A percentile compares a stretch with the other conserved stretches of the same genome.
Evolutionary conservation across 2,329 filamentous ascomycete genomes (phyloP).

Genomic region (Ascochyta clinopodiicola): DNA sequence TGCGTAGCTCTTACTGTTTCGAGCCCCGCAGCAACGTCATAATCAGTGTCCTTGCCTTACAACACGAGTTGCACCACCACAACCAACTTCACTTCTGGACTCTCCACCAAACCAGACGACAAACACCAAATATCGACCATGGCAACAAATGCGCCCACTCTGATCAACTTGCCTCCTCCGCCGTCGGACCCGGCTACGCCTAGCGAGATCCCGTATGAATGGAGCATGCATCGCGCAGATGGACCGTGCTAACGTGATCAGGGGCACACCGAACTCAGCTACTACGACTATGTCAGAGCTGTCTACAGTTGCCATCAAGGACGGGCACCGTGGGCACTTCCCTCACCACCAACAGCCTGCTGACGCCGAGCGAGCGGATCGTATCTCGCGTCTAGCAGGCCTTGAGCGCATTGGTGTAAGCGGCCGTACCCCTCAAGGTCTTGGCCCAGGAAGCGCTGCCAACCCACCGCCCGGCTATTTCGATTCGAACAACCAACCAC

Average conservation of each 20-base stretch:
- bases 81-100: neutral
- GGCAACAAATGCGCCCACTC: conserved; percentile 62
- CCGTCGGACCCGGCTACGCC: conserved; percentile 84
- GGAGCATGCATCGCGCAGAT: neutral
- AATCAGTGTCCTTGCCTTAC: conserved; percentile 9
- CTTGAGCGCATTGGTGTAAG: conserved; percentile 85
- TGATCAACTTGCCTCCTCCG: conserved; percentile 85
- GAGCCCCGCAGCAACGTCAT: conserved; percentile 18
- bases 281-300: conserved; percentile 91
- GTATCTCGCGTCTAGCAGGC: conserved; percentile 93
- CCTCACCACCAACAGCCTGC: conserved; percentile 71
- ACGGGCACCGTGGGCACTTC: conserved; percentile 86
- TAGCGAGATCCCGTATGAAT: conserved; percentile 82
- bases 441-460: conserved; percentile 54
- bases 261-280: conserved; percentile 90
- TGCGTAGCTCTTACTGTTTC: conserved; percentile 5
- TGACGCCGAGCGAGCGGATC: conserved; percentile 90
- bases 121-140: conserved; percentile 26
- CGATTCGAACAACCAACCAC: conserved; percentile 71
- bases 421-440: conserved; percentile 58
- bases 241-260: conserved; percentile 45
- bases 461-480: conserved; percentile 70
- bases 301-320: conserved; percentile 94
- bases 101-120: neutral
- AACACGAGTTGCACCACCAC: conserved; percentile 3